Evolutionary conservation across 2,329 filamentous ascomycete species (phyloP), one percentile per base, ranked within the genome.

Genomic region (Exophiala calicioides): DNA sequence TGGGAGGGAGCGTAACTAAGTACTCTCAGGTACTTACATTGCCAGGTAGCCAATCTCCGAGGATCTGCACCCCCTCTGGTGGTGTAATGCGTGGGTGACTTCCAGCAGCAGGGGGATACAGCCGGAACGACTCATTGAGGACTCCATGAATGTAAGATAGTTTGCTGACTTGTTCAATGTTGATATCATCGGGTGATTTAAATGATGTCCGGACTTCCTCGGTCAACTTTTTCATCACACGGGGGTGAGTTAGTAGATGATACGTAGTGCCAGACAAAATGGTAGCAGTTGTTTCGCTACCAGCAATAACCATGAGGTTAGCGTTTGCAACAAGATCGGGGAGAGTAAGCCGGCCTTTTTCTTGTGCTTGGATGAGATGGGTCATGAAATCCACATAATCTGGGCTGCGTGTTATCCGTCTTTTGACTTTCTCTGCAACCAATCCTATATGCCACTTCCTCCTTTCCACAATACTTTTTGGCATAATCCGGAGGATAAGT

Each of bases 281-380:
- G 1, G 82, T 87, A 0, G 82, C 85, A 1, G 84, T 87, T 1
- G 85, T 88, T 60, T 88, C 84, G 20, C 82, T 84, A 23, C 84
- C 84, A 7, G 82, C 84, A 53, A 85, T 84, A 69, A 86, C 85
- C 70, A 88, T 47, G 7, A 55, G 33, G 6, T 50, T 27, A 9
- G 45, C 42, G 31, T 52, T 55, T 1, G 49, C n/a, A n/a, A n/a
- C n/a, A n/a, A n/a, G n/a, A n/a, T n/a, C n/a, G n/a, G n/a, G n/a
- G n/a, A n/a, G 29, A 4, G 27, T 59, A 44, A 65, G 18, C 3
- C 47, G 50, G 5, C 47, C 37, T 13, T 42, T 31, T 9, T 50
- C 38, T 6, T 44, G 39, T n/a, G 46, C 20, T 20, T 33, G 41
- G 16, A 55, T 27, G n/a, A 55, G 34, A 16, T 43, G 39, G 6